These are phyloP conservation scores for Monosporascus cannonballus DNA, from an alignment of 2,329 filamentous ascomycete species.

Conservation along the genomic window DNA sequence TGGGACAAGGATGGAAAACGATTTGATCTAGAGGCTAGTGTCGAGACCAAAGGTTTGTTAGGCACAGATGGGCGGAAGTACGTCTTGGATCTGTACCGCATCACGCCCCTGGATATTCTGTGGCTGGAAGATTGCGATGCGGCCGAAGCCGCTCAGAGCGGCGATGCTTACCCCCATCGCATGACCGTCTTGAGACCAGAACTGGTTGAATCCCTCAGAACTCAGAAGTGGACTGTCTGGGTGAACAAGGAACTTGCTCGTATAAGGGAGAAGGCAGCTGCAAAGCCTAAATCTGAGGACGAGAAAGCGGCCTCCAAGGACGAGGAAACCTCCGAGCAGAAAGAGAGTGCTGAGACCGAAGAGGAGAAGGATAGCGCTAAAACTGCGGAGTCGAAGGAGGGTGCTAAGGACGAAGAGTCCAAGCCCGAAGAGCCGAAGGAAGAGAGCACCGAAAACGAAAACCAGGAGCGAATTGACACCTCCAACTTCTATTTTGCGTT, in stretches of 20 bases:
- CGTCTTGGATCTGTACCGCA: constrained; percentile 91
- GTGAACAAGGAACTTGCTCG: constrained; percentile 71
- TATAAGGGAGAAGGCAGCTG: constrained; percentile 30
- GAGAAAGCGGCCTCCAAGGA: constrained; percentile 24
- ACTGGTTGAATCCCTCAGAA: constrained; percentile 79
- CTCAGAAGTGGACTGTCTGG: constrained; percentile 83
- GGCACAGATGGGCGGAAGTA: constrained; percentile 97
- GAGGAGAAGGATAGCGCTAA: constrained; percentile 20
- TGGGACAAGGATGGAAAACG: constrained; percentile 95
- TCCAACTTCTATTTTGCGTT: constrained; percentile 81
- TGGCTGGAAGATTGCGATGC: constrained; percentile 76
- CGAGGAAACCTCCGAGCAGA: constrained; percentile 16
- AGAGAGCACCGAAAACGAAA: constrained; percentile 30
- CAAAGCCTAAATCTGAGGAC: constrained; percentile 29
- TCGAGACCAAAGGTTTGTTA: constrained; percentile 96
- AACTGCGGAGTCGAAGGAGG: neutral
- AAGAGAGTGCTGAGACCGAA: constrained; percentile 18
- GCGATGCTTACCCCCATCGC: constrained; percentile 74
- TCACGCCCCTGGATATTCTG: constrained; percentile 82
- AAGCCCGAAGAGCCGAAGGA: constrained; percentile 20
- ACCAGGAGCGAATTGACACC: constrained; percentile 71
- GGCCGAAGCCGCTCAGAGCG: constrained; percentile 35
- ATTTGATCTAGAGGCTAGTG: constrained; percentile 88
- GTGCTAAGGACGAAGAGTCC: constrained; percentile 3
- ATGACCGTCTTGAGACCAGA: constrained; percentile 94